Percentiles rank a stretch among this genome's conserved stretches.
phyloP scores from a whole-genome alignment of 1,284 basidiomycete genomes.

The Meira nashicola region DNA sequence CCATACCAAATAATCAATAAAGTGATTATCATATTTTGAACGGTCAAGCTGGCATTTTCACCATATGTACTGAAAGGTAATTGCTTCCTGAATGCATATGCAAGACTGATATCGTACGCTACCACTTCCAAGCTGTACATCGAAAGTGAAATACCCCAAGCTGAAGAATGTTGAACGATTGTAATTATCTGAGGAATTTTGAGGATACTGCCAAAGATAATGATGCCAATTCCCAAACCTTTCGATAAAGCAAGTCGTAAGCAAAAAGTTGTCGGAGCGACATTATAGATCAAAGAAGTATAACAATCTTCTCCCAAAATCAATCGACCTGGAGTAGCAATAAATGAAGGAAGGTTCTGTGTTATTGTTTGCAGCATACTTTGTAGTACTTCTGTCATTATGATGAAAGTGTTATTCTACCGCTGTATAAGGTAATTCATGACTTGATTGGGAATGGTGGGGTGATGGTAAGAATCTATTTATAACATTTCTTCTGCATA shows the following conservation, averaged over 20 bases:
- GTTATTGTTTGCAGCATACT: slow-evolving; percentile 55
- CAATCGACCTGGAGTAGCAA: slow-evolving; percentile 72
- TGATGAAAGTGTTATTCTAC: too few relatives aligned
- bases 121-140: slow-evolving; percentile 64
- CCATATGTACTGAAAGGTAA: slow-evolving; percentile 95
- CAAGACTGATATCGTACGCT: slow-evolving; percentile 75
- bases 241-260: slow-evolving; percentile 89
- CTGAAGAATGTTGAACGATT: slow-evolving; percentile 62
- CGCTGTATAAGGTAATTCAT: too few relatives aligned
- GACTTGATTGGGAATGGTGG: too few relatives aligned
- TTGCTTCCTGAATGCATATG: slow-evolving; percentile 71
- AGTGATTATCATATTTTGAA: slow-evolving; percentile 52
- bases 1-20: slow-evolving; percentile 43
- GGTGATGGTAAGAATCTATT: too few relatives aligned
- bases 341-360: slow-evolving; percentile 67
- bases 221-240: slow-evolving; percentile 83
- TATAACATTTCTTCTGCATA: too few relatives aligned
- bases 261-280: slow-evolving; percentile 76
- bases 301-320: slow-evolving; percentile 91
- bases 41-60: slow-evolving; percentile 49
- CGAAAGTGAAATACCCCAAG: slow-evolving; percentile 68
- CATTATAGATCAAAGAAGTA: slow-evolving; percentile 78
- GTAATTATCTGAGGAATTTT: slow-evolving; percentile 79
- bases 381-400: slow-evolving; percentile 45
- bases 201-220: slow-evolving; percentile 87